Evolutionary conservation across 768 basidiomycete species (phyloP), one percentile per base, ranked within the genome.

Genomic region (Filobasidium wieringae): DNA sequence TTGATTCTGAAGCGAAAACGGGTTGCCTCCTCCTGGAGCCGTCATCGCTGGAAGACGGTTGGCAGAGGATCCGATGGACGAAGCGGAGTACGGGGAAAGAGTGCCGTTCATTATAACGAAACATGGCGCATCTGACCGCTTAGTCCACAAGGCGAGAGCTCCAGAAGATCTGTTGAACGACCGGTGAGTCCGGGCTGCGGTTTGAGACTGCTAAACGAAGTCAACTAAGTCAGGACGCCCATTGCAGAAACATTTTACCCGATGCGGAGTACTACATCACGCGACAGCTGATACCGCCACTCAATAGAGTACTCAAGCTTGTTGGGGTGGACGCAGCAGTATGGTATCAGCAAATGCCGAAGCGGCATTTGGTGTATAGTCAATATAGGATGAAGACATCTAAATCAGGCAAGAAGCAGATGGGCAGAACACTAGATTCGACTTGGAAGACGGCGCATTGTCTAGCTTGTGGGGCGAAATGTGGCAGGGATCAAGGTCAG

Each of bases 281-380:
- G 0, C 78, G 81, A 43, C 83, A 91, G 15, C 78, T 97, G 45
- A 88, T 97, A 41, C 89, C 88, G 8, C 90, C 93, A 0, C 70
- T 99, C 62, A 86, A 87, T 58, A 81, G 95, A 45, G 81, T 99
- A 43, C 88, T 97, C 77, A 89, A 85, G 64, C 81, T 97, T 24
- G 78, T 92, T 32, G 92, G 93, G 15, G 89, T 85, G 8, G 86
- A 95, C 68, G 84, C 93, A 27, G 79, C 80, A 53, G 76, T 78
- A 40, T 97, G 93, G 93, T 96, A 82, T 67, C 79, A 84, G 50
- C 83, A 85, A 29, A 90, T 92, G 88, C 87, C 88, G 83, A 63
- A 53, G 19, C 50, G 47, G 15, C 51, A 58, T 41, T 33, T 53
- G 15, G 60, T 55, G 0, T 61, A 50, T 24, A 41, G 50, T 27